These are phyloP conservation scores for Nectriaceae sp. DNA, from an alignment of 2,329 filamentous ascomycete genomes.

Conservation along the genomic window DNA sequence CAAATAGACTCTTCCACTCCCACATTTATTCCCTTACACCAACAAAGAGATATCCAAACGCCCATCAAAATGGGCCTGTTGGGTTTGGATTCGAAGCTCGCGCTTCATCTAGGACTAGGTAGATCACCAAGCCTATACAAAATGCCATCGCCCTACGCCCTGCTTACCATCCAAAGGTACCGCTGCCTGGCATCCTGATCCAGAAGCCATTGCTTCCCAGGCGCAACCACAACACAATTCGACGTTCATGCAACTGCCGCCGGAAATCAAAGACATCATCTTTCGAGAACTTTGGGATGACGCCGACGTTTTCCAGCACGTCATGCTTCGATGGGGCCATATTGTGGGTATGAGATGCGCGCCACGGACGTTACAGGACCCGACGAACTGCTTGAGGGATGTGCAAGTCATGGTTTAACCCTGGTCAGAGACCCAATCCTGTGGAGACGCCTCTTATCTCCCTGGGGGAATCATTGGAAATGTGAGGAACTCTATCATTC, in stretches of 20 bases:
- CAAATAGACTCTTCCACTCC: background rate
- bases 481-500: constrained; percentile 2
- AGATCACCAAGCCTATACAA: background rate
- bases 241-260: background rate
- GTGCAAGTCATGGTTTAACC: background rate
- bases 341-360: background rate
- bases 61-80: background rate
- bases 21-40: background rate
- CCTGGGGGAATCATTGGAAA: constrained; percentile 1
- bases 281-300: constrained; percentile 1
- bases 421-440: background rate
- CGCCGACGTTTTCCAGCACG: background rate
- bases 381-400: constrained; percentile 1
- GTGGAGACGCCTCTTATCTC: background rate
- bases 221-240: constrained; percentile 1
- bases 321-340: constrained; percentile 1
- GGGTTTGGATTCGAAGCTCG: background rate
- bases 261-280: constrained; percentile 3
- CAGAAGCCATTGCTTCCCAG: background rate
- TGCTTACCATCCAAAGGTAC: background rate
- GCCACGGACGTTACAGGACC: background rate
- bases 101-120: background rate
- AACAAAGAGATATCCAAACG: background rate
- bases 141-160: background rate
- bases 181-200: constrained; percentile 1